These are phyloP conservation scores for Trypanosomatidae sp. DNA, from an alignment of 208 protist species.

Conservation along the genomic window DNA sequence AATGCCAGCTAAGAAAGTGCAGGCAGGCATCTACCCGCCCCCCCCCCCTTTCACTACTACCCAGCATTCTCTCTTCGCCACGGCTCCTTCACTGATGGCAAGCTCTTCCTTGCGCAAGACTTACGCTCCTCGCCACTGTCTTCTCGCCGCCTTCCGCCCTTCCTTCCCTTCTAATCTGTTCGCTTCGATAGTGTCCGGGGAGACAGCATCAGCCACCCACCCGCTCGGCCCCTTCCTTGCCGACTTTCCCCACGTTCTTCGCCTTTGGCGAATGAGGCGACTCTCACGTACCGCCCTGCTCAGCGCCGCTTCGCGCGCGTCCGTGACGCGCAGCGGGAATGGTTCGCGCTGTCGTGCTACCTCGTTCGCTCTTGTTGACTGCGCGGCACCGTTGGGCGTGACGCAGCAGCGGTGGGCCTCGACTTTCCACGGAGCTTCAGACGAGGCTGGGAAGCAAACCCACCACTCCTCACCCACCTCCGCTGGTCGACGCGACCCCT, in stretches of 20 bases:
- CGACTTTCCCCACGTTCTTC: slow-evolving; percentile 4
- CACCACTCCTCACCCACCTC: background rate
- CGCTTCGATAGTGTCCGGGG: background rate
- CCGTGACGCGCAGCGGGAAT: background rate
- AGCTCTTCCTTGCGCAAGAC: background rate
- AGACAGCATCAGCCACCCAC: background rate
- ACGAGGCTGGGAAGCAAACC: background rate
- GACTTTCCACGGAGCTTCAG: background rate
- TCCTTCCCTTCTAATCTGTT: slow-evolving; percentile 8
- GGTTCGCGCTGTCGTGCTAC: background rate
- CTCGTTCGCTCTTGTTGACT: background rate
- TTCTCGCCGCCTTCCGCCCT: background rate
- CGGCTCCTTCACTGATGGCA: background rate
- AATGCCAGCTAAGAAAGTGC: background rate
- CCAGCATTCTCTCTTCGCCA: background rate
- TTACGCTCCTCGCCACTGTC: background rate
- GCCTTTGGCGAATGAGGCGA: background rate
- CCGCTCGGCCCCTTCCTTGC: background rate
- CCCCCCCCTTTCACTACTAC: background rate
- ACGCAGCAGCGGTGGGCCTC: slow-evolving; percentile 9
- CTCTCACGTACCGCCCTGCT: background rate
- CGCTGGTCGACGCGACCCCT: background rate
- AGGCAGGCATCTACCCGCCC: background rate
- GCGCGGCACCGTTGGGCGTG: background rate
- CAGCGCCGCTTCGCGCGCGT: background rate